phyloP scores from a whole-genome alignment of 371 early-diverging fungal species.

The Batrachochytrium dendrobatidis region DNA sequence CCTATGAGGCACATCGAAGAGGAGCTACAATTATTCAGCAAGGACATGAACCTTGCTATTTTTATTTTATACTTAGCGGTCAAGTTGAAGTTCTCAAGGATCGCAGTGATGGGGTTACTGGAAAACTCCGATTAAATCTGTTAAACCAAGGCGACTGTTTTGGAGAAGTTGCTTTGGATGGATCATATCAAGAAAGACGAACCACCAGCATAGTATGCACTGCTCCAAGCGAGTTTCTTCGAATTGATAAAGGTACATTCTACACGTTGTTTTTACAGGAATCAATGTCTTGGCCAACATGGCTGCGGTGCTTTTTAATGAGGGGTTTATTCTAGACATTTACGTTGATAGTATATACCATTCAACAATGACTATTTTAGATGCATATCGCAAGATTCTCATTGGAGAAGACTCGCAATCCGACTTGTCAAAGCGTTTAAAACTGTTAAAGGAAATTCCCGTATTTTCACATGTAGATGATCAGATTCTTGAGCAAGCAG shows the following conservation, averaged over 20 bases:
- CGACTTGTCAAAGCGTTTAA: not conserved
- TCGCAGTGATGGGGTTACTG: not conserved
- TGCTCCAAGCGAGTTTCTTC: conserved; percentile 8
- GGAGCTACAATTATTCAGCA: conserved; percentile 4
- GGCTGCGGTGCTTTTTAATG: no score
- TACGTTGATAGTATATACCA: no score
- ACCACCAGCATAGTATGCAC: conserved; percentile 2
- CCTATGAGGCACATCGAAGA: conserved; percentile 6
- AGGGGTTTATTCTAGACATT: no score
- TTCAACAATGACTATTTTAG: no score
- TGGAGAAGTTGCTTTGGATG: conserved; percentile 1
- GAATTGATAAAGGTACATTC: conserved; percentile 6
- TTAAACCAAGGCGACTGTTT: conserved; percentile 5
- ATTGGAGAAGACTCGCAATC: conserved; percentile 5
- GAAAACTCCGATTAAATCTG: not conserved
- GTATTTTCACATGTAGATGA: conserved; percentile 6
- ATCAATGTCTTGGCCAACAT: not conserved
- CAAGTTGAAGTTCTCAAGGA: conserved; percentile 1
- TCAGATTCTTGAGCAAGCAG: conserved; percentile 8
- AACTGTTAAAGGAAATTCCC: not conserved
- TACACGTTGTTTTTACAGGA: not conserved
- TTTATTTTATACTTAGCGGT: conserved; percentile 12
- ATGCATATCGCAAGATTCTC: conserved; percentile 6
- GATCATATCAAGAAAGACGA: conserved; percentile 8
- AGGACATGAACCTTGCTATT: not conserved